Evolutionary conservation across 1,284 basidiomycete genomes (phyloP).

Genomic region (Erythrobasidium hasegawianum): DNA sequence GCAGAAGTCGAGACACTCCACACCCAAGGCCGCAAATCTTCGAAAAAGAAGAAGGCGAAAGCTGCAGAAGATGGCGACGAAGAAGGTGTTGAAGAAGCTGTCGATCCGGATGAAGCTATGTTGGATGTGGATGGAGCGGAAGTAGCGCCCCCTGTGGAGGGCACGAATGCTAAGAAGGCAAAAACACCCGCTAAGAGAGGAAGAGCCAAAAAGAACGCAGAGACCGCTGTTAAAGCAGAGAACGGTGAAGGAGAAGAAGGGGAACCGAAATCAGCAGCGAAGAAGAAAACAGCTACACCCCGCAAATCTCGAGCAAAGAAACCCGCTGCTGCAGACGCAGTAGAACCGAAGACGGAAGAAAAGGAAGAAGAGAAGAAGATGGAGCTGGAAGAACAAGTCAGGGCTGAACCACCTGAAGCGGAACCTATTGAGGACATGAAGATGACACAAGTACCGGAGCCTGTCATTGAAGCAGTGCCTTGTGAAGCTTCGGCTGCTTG

Average conservation of each 20-base stretch:
- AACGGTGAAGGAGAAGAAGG: background rate
- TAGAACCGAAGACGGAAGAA: background rate
- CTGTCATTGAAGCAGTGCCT: background rate
- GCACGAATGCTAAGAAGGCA: slow-evolving; percentile 43
- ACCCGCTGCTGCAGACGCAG: background rate
- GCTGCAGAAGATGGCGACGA: slow-evolving; percentile 37
- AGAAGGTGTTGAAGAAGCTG: slow-evolving; percentile 36
- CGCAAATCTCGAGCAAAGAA: slow-evolving; percentile 14
- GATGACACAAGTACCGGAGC: background rate
- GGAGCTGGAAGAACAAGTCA: slow-evolving; percentile 4
- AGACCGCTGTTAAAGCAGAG: background rate
- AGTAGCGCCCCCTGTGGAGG: slow-evolving; percentile 44
- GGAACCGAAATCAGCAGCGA: background rate
- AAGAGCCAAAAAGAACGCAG: slow-evolving; percentile 26
- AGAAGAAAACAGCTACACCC: slow-evolving; percentile 1
- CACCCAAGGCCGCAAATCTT: slow-evolving; percentile 48
- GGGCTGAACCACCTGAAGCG: slow-evolving; percentile 23
- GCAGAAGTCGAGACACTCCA: slow-evolving; percentile 51
- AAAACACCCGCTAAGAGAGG: slow-evolving; percentile 42
- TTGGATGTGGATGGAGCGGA: slow-evolving; percentile 45
- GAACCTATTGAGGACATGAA: slow-evolving; percentile 29
- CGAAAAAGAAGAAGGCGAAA: slow-evolving; percentile 48
- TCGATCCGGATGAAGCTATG: slow-evolving; percentile 41
- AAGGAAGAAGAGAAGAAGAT: background rate
- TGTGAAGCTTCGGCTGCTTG: background rate